Conservation (phyloP, 2,329 filamentous ascomycete genomes). For the Pyricularia sp. region DNA sequence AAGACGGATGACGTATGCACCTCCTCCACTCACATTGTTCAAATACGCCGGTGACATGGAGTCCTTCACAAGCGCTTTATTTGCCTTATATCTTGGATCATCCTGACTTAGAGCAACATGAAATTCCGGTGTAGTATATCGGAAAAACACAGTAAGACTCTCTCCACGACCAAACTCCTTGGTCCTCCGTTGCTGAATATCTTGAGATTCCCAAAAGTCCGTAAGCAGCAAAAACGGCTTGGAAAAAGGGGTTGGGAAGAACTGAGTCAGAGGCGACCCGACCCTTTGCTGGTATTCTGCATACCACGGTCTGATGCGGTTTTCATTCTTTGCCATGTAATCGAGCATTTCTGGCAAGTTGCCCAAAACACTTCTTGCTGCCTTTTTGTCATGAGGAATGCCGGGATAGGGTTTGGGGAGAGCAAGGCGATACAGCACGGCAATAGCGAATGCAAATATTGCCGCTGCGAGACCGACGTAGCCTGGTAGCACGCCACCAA, state of each 20-base stretch:
- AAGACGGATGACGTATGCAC: too few species aligned
- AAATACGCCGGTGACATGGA: slow-evolving; percentile 21
- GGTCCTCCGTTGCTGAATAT: slow-evolving; percentile 17
- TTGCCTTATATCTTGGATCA: too few species aligned
- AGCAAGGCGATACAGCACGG: not conserved
- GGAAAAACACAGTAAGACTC: too few species aligned
- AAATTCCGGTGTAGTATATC: too few species aligned
- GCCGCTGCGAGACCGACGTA: too few species aligned
- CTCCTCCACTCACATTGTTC: slow-evolving; percentile 4
- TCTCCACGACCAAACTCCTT: slow-evolving; percentile 20
- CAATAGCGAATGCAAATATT: too few species aligned
- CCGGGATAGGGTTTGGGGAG: slow-evolving; percentile 1
- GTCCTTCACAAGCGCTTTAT: slow-evolving; percentile 15
- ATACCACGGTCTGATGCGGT: not conserved
- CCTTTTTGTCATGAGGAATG: slow-evolving; percentile 4
- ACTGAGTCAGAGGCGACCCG: slow-evolving; percentile 12
- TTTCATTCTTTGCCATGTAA: not conserved
- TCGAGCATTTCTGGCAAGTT: not conserved
- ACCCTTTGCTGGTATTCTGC: not conserved
- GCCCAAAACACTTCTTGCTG: not conserved
- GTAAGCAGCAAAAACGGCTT: slow-evolving; percentile 15
- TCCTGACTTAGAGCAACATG: too few species aligned
- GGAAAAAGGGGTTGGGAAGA: slow-evolving; percentile 13
- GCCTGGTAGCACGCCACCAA: too few species aligned
- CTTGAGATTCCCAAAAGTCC: slow-evolving; percentile 18